Evolutionary conservation across 1,139 yeast genomes (phyloP), one percentile per base, ranked within the genome.

Genomic region (Ogataea hybrid): DNA sequence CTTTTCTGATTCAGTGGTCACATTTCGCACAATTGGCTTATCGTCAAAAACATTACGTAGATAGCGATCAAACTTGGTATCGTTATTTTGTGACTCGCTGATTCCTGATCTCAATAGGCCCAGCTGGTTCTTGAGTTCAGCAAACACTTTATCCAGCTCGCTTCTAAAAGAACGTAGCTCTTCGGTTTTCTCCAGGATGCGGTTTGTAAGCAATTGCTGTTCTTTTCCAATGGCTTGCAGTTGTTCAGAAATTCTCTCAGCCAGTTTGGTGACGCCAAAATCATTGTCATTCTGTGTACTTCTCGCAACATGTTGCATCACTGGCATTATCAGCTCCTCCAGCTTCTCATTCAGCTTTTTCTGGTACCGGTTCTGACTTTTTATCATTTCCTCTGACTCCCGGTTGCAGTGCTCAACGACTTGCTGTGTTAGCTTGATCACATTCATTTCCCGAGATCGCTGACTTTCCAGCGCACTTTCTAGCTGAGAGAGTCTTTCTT

Each of bases 321-420:
- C 63, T 55, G 18, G 67, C 53, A 10, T 57, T 46, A 43, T 57
- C 56, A 44, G 61, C 44, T 6, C 62, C 55, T 37, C 22, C 17
- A 50, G 32, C 16, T 42, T 45, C 9, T 36, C 25, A 6, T 37
- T 38, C n/a, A 53, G 27, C 16, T 42, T 48, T 1, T 12, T n/a
- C 7, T 42, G 46, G 10, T 37, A 35, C 6, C 41, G 35, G 12
- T 16, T 28, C 15, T 51, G 52, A 9, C 27, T 33, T 4, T 33
- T 28, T 12, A 37, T 18, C 29, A 52, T 23, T 14, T 28, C 31
- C 2, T 23, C 12, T 4, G 46, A 25, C 8, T 51, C 51, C 3
- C 20, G 15, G 27, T 41, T 44, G 27, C 44, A 42, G 8, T 46
- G 32, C n/a, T 41, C 38, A 8, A 49, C 36, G 3, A 51, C 28